phyloP scores from a whole-genome alignment of 1,284 basidiomycete species.

The Austroboletus novae-zelandiae region DNA sequence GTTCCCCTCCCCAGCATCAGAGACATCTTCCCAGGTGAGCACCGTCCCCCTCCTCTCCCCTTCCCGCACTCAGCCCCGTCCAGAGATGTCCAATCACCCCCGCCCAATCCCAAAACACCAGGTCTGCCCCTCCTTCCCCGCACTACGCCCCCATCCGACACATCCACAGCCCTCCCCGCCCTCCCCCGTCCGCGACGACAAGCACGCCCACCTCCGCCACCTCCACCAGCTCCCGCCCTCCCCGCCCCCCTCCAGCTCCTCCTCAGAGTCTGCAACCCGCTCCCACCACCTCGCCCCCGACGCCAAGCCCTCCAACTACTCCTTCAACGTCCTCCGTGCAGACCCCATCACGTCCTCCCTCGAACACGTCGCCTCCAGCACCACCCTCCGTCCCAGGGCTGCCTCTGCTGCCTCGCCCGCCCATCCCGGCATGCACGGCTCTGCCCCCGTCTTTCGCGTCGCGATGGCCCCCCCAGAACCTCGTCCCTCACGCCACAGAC shows the following conservation, averaged over 20 bases:
- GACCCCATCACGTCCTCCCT: constrained; percentile 42
- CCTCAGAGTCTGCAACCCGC: constrained; percentile 27
- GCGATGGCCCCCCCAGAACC: constrained; percentile 21
- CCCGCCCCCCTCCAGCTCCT: constrained; percentile 28
- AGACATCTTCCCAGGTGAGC: constrained; percentile 55
- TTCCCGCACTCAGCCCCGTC: not conserved
- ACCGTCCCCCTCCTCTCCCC: not conserved
- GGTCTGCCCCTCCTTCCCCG: constrained; percentile 4
- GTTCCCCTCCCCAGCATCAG: constrained; percentile 51
- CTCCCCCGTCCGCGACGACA: constrained; percentile 3
- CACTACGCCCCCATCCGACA: not conserved
- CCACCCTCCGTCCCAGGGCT: constrained; percentile 34
- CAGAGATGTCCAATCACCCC: constrained; percentile 17
- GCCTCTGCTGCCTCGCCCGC: constrained; percentile 7
- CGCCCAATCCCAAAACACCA: not conserved
- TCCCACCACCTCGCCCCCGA: constrained; percentile 9
- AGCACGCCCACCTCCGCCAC: not conserved
- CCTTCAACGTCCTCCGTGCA: constrained; percentile 43
- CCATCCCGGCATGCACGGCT: constrained; percentile 31
- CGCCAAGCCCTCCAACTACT: constrained; percentile 23
- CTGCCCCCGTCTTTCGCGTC: constrained; percentile 38
- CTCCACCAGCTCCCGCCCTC: constrained; percentile 21
- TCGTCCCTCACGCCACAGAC: constrained; percentile 17
- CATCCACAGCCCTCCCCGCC: constrained; percentile 5
- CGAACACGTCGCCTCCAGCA: constrained; percentile 44